Percentiles rank a stretch among this genome's conserved stretches.
Evolutionary conservation across 2,329 filamentous ascomycete genomes (phyloP).

Genomic region (Ophiostoma angusticollis): DNA sequence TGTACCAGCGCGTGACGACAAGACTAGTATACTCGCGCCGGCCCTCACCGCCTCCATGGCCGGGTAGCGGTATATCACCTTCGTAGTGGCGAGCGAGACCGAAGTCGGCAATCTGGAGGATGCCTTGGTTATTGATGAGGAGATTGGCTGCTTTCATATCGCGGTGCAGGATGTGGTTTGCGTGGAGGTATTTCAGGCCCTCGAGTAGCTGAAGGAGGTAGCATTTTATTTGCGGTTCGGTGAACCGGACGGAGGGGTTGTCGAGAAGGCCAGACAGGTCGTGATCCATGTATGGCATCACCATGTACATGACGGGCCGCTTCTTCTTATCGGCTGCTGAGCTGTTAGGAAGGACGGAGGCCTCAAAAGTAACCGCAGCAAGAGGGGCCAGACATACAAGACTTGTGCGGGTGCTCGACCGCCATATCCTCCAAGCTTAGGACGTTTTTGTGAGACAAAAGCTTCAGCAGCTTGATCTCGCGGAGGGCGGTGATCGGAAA

Average conservation of each 20-base stretch:
- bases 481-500: conserved; percentile 97
- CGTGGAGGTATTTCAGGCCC: conserved; percentile 81
- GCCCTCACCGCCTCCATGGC: conserved; percentile 71
- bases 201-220: conserved; percentile 91
- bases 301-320: conserved; percentile 92
- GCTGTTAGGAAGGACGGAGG: conserved; percentile 2
- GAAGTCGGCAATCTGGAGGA: conserved; percentile 95
- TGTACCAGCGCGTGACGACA: conserved; percentile 94
- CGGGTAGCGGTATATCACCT: conserved; percentile 62
- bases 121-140: conserved; percentile 85
- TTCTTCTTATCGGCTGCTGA: conserved; percentile 61
- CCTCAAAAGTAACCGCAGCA: too few species aligned
- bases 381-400: conserved; percentile 30
- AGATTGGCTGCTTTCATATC: conserved; percentile 99
- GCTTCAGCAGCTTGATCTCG: conserved; percentile 94
- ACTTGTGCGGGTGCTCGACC: conserved; percentile 60
- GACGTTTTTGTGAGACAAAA: conserved; percentile 83
- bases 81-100: conserved; percentile 90
- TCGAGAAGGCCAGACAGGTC: conserved; percentile 94
- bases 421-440: conserved; percentile 90
- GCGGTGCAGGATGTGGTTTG: conserved; percentile 78
- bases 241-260: conserved; percentile 80
- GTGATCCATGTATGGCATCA: conserved; percentile 97
- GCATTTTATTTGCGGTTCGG: conserved; percentile 89
- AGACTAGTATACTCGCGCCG: conserved; percentile 88